These are phyloP conservation scores for Nematocida parisii DNA, from an alignment of 371 early-diverging fungal genomes.

Conservation along the genomic window DNA sequence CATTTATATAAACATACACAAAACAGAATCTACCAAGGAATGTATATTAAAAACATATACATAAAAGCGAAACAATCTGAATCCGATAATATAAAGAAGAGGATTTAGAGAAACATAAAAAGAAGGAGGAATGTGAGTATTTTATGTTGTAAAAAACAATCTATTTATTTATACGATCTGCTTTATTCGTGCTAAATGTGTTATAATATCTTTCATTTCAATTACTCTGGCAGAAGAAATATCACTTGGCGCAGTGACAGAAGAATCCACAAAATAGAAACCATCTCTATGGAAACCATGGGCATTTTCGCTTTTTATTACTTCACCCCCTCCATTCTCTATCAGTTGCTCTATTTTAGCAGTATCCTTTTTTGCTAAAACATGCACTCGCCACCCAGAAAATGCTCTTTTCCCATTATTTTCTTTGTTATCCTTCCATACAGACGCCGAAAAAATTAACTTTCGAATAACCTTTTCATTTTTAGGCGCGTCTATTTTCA, in stretches of 20 bases:
- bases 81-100: too few relatives aligned
- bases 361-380: constrained; percentile 7
- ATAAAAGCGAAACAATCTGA: too few relatives aligned
- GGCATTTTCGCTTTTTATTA: not conserved
- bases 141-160: not conserved
- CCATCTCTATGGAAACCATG: not conserved
- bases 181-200: constrained; percentile 8
- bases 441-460: constrained; percentile 1
- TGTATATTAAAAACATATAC: too few relatives aligned
- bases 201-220: constrained; percentile 17
- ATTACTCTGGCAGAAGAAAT: not conserved
- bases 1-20: too few relatives aligned
- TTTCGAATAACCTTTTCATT: constrained; percentile 27
- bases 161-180: constrained; percentile 5
- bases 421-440: constrained; percentile 29
- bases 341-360: constrained; percentile 26
- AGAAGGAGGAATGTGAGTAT: too few relatives aligned
- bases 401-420: constrained; percentile 63
- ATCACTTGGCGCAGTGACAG: not conserved
- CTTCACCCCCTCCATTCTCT: constrained; percentile 39
- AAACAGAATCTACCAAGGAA: too few relatives aligned
- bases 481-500: constrained; percentile 29
- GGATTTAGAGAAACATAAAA: too few relatives aligned
- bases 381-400: constrained; percentile 63
- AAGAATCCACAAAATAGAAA: constrained; percentile 9